phyloP scores from a whole-genome alignment of 2,329 filamentous ascomycete species.

The Pezizomycotina sp. region DNA sequence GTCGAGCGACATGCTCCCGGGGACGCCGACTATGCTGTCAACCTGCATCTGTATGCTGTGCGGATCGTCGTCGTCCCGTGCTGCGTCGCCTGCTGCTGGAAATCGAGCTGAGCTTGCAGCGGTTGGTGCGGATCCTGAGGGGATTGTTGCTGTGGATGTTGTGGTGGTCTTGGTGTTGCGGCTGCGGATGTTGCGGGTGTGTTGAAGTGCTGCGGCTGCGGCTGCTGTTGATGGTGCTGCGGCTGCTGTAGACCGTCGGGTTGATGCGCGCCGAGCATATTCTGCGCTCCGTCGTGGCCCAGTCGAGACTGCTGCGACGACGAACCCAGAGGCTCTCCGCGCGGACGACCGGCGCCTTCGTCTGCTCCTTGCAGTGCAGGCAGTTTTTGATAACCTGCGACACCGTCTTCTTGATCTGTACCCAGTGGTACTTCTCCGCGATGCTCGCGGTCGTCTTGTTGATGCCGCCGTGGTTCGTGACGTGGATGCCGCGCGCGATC shows the following conservation, averaged over 20 bases:
- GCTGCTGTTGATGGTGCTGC: too few relatives aligned
- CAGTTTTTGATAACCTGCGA: conserved; percentile 89
- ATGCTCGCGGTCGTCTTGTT: conserved; percentile 96
- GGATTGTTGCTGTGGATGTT: conserved; percentile 3
- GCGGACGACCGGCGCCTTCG: conserved; percentile 37
- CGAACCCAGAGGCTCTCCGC: too few relatives aligned
- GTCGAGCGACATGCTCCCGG: too few relatives aligned
- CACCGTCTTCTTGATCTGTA: conserved; percentile 92
- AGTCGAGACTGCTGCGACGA: too few relatives aligned
- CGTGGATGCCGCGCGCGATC: conserved; percentile 64
- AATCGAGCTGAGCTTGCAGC: conserved; percentile 1
- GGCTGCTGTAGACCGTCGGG: too few relatives aligned
- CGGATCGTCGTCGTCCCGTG: not conserved
- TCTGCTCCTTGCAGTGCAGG: conserved; percentile 66
- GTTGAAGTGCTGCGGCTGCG: too few relatives aligned
- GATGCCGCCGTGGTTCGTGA: conserved; percentile 69
- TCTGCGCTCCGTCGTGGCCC: too few relatives aligned
- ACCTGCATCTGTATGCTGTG: too few relatives aligned
- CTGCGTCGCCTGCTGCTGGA: not conserved
- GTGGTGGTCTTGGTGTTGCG: conserved; percentile 7
- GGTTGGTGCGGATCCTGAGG: conserved; percentile 1
- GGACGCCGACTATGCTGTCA: too few relatives aligned
- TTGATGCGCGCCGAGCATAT: too few relatives aligned
- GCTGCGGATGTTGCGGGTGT: conserved; percentile 4
- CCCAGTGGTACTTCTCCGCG: conserved; percentile 91